Evolutionary conservation across 129 eudicot genomes (phyloP), one percentile per base, ranked within the genome.

Genomic region (Ambrosia artemisiifolia): DNA sequence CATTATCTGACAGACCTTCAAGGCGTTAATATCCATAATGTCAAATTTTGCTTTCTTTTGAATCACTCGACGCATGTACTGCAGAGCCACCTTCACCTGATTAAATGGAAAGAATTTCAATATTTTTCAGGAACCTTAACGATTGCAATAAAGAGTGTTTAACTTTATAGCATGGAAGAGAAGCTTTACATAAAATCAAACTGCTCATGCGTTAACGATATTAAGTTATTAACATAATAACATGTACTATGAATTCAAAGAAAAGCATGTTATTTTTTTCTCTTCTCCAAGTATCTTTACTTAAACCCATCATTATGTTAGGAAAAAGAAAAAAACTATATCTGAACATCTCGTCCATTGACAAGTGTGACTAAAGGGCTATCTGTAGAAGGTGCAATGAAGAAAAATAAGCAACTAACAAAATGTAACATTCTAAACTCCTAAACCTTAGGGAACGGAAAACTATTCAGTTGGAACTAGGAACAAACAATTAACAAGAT

Each of bases 11-110:
- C 72, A 68, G 65, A 91, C 98, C 96, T 94, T 81, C 63, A 88
- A 20, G 72, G 88, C 80, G 48, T 84, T 87, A n/a, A 94, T 86
- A 69, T 82, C 83, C 88, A 76, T 88, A 28, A 94, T 94, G 81
- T 94, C 98, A 76, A 90, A 94, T 72, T 88, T 90, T 60, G 97
- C 98, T 79, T 85, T 94, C 91, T 88, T 94, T 82, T 79, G 92
- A 30, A 94, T 94, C 73, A 86, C 86, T 56, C 91, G 82, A 12
- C 99, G 88, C 99, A 94, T 94, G 85, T 94, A 90, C 71, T 88
- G 95, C 73, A 94, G 77, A 34, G 87, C 99, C 71, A 94, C 88
- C 85, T 90, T 94, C 56, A 94, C 95, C 99, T 94, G 85, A 66
- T 28, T 36, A 16, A 55, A 62, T 72, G 16, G 18, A 55, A 69